Evolutionary conservation across 805 yeast species (phyloP).

Genomic region (Citeromyces matritensis): DNA sequence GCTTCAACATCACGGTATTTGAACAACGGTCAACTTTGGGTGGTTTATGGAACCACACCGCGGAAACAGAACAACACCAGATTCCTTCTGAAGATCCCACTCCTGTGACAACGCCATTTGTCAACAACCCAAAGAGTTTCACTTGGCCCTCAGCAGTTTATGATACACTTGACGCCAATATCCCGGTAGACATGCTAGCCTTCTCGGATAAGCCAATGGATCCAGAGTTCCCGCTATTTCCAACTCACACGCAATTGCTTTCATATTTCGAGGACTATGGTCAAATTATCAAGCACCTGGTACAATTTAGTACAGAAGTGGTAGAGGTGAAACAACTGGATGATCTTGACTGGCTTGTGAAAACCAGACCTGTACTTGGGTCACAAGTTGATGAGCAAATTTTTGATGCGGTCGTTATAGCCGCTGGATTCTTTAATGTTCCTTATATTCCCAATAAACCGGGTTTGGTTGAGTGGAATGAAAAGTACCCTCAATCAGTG

Average conservation of each 20-base stretch:
- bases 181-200: conserved; percentile 52
- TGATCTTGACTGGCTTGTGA: conserved; percentile 24
- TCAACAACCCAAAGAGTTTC: conserved; percentile 6
- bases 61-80: conserved; percentile 3
- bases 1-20: conserved; percentile 36
- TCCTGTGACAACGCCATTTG: too few relatives aligned
- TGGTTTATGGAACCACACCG: conserved; percentile 60
- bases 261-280: conserved; percentile 41
- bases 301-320: conserved; percentile 31
- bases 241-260: conserved; percentile 40
- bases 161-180: conserved; percentile 53
- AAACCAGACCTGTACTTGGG: too few relatives aligned
- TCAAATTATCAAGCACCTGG: conserved; percentile 18
- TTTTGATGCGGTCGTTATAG: conserved; percentile 23
- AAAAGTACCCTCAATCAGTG: conserved; percentile 10
- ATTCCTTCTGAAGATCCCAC: conserved; percentile 15
- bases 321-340: conserved; percentile 16
- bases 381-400: conserved; percentile 8
- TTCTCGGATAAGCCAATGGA: conserved; percentile 38
- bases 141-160: conserved; percentile 45
- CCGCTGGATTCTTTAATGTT: conserved; percentile 26
- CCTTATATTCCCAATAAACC: conserved; percentile 22
- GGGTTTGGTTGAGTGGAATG: conserved; percentile 20
- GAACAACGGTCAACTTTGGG: conserved; percentile 46
- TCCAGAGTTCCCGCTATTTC: conserved; percentile 30